Percentiles rank a stretch among this genome's conserved stretches.
These are phyloP conservation scores for Tolypocladium amazonense DNA, from an alignment of 2,329 filamentous ascomycete genomes.

Conservation along the genomic window DNA sequence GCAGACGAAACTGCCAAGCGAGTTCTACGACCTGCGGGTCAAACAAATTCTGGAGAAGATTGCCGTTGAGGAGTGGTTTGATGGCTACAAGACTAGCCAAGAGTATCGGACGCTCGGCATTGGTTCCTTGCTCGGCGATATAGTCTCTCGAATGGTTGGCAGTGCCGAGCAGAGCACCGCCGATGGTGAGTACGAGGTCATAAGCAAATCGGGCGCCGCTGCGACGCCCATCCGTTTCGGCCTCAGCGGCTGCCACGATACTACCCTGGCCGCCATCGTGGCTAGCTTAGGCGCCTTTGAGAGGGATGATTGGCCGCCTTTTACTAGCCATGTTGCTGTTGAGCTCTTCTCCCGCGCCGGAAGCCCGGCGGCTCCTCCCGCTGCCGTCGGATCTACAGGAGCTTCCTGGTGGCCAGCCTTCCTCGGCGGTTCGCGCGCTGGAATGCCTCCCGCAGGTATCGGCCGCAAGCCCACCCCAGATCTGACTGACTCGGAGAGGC, in stretches of 20 bases:
- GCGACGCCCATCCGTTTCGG: conserved; percentile 55
- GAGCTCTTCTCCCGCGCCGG: conserved; percentile 62
- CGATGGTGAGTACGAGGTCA: conserved; percentile 41
- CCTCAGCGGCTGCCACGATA: conserved; percentile 84
- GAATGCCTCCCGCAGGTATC: conserved; percentile 34
- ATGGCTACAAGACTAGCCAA: conserved; percentile 69
- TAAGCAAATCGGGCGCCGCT: conserved; percentile 9
- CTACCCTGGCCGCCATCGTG: conserved; percentile 73
- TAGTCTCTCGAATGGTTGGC: conserved; percentile 65
- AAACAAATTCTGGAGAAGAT: conserved; percentile 63
- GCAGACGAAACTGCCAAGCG: conserved; percentile 64
- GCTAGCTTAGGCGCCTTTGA: conserved; percentile 71
- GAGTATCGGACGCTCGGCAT: conserved; percentile 91
- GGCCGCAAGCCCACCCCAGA: conserved; percentile 48
- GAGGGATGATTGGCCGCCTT: conserved; percentile 72
- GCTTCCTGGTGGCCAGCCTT: conserved; percentile 15
- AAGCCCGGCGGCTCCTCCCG: background rate
- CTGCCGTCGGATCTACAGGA: background rate
- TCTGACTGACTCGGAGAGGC: conserved; percentile 46
- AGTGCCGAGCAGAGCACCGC: conserved; percentile 47
- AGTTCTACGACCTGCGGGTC: conserved; percentile 75
- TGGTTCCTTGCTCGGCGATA: conserved; percentile 72
- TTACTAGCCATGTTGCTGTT: conserved; percentile 82
- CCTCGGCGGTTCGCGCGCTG: conserved; percentile 11
- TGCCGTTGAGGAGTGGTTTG: conserved; percentile 85